Conservation (phyloP, 1,284 basidiomycete species). For the Butyriboletus appendiculatus region DNA sequence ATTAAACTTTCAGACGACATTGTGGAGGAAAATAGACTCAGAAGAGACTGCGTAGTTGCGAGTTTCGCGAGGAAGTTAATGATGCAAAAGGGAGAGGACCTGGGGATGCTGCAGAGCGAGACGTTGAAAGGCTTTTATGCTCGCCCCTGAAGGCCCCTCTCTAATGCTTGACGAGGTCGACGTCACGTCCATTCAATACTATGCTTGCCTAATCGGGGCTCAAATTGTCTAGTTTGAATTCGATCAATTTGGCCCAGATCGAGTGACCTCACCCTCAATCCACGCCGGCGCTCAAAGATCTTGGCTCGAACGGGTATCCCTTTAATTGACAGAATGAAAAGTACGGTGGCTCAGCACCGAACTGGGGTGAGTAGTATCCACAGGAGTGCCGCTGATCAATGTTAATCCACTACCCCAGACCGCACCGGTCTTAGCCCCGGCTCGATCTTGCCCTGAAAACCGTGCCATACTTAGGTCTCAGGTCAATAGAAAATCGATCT, state of each 20-base stretch:
- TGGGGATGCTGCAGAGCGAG: background rate
- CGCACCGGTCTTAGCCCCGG: background rate
- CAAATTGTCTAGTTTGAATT: background rate
- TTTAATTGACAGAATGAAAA: slow-evolving; percentile 8
- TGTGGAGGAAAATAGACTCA: background rate
- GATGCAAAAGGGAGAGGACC: background rate
- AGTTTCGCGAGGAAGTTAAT: background rate
- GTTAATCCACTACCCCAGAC: slow-evolving; percentile 5
- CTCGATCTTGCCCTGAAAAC: slow-evolving; percentile 1
- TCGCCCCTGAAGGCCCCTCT: slow-evolving; percentile 17
- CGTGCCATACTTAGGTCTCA: background rate
- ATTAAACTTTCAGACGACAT: slow-evolving; percentile 8
- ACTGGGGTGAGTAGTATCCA: slow-evolving; percentile 12
- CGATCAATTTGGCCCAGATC: slow-evolving; percentile 11
- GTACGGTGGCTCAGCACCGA: background rate
- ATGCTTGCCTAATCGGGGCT: slow-evolving; percentile 9
- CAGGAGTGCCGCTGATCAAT: slow-evolving; percentile 5
- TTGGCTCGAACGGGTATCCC: background rate
- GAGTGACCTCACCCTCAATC: slow-evolving; percentile 15
- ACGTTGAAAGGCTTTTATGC: slow-evolving; percentile 11
- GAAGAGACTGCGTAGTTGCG: slow-evolving; percentile 3
- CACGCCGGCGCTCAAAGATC: background rate
- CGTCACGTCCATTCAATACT: slow-evolving; percentile 9
- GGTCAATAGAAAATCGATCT: background rate
- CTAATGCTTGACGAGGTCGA: background rate